A percentile compares a stretch with the other conserved stretches of the same genome.
These are phyloP conservation scores for Xylaria digitata DNA, from an alignment of 2,329 filamentous ascomycete genomes.

Conservation along the genomic window DNA sequence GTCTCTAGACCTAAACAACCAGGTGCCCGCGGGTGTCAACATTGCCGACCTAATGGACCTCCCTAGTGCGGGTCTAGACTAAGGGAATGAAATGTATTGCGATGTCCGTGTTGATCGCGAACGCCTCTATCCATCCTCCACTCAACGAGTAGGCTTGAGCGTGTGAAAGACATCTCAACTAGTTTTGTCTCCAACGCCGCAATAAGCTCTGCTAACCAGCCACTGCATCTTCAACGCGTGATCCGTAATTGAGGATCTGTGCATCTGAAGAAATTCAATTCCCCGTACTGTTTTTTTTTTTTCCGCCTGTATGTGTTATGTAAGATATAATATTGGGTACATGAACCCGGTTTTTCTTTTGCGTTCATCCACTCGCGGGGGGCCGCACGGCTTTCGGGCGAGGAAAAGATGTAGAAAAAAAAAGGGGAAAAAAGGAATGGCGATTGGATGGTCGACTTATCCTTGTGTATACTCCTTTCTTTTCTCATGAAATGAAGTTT, in stretches of 20 bases:
- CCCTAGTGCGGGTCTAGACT: constrained; percentile 66
- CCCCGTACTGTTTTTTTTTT: constrained; percentile 23
- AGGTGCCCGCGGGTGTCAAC: constrained; percentile 46
- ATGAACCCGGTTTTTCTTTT: constrained; percentile 21
- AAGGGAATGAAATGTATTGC: constrained; percentile 43
- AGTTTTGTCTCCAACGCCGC: constrained; percentile 1
- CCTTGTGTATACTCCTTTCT: constrained; percentile 33
- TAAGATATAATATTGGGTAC: constrained; percentile 47
- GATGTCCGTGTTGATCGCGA: constrained; percentile 32
- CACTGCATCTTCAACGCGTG: constrained; percentile 23
- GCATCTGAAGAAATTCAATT: constrained; percentile 21
- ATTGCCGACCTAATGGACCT: constrained; percentile 61
- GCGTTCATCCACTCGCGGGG: constrained; percentile 16
- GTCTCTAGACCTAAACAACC: constrained; percentile 66
- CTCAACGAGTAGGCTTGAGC: constrained; percentile 31
- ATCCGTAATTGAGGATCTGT: constrained; percentile 23
- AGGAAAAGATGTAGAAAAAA: constrained; percentile 30
- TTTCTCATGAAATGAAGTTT: constrained; percentile 39
- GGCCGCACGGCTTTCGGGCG: constrained; percentile 18
- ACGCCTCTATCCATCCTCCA: constrained; percentile 30
- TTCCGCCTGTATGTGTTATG: constrained; percentile 42
- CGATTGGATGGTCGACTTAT: constrained; percentile 30
- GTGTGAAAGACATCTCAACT: constrained; percentile 11
- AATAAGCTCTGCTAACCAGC: constrained; percentile 15
- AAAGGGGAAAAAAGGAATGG: constrained; percentile 35